A percentile compares a stretch with the other conserved stretches of the same genome.
Conservation (phyloP, 2,329 filamentous ascomycete species). For the Epichloe baconii region DNA sequence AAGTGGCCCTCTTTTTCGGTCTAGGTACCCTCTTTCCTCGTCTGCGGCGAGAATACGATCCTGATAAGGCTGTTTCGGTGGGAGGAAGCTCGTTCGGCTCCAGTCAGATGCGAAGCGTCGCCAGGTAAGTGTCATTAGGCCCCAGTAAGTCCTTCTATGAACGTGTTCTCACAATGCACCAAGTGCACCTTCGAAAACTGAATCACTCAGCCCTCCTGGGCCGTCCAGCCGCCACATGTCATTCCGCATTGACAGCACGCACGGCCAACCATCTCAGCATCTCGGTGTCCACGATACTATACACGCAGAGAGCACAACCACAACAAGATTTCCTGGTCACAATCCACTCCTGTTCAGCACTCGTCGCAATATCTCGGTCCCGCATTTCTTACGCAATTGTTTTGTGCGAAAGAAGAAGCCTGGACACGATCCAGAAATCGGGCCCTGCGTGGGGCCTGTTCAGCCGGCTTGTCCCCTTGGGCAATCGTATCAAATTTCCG, state of each 20-base stretch:
- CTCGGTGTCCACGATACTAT: not conserved
- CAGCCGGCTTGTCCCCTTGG: not conserved
- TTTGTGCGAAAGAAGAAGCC: slow-evolving; percentile 3
- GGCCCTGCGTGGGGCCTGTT: not conserved
- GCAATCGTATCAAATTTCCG: slow-evolving; percentile 1
- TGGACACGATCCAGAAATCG: not conserved
- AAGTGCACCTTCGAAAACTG: slow-evolving; percentile 1
- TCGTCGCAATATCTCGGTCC: slow-evolving; percentile 13
- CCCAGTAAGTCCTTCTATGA: not conserved
- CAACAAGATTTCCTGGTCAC: slow-evolving; percentile 5
- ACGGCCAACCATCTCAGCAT: slow-evolving; percentile 10
- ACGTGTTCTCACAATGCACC: slow-evolving; percentile 3
- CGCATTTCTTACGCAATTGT: slow-evolving; percentile 12
- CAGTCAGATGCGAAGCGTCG: slow-evolving; percentile 7
- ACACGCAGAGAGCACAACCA: not conserved
- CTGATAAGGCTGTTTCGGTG: slow-evolving; percentile 14
- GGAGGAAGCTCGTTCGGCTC: slow-evolving; percentile 13
- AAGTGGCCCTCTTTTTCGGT: slow-evolving; percentile 24
- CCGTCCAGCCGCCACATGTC: slow-evolving; percentile 10
- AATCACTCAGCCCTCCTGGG: slow-evolving; percentile 9
- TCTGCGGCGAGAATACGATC: slow-evolving; percentile 27
- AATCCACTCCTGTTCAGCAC: slow-evolving; percentile 24
- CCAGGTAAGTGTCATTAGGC: slow-evolving; percentile 9
- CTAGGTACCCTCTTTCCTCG: slow-evolving; percentile 30
- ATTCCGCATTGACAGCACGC: slow-evolving; percentile 3